These are phyloP conservation scores for Periglandula ipomoeae DNA, from an alignment of 2,329 filamentous ascomycete species.

Conservation along the genomic window DNA sequence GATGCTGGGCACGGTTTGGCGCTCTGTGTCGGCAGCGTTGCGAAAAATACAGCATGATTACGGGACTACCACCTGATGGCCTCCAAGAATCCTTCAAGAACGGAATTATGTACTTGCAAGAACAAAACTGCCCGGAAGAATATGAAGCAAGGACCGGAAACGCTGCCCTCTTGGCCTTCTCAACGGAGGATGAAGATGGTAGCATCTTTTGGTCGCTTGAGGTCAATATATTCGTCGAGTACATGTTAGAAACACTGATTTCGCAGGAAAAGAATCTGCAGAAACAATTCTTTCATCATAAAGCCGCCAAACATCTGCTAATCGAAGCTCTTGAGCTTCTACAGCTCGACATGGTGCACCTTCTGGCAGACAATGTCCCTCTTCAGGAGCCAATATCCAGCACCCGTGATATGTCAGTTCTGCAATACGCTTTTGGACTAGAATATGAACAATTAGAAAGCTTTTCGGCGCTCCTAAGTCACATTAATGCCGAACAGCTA, in stretches of 20 bases:
- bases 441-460: background rate
- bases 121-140: background rate
- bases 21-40: background rate
- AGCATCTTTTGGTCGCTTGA: background rate
- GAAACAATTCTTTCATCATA: background rate
- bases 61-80: background rate
- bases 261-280: background rate
- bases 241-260: background rate
- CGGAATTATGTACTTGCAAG: background rate
- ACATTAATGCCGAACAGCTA: too few relatives aligned
- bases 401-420: background rate
- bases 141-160: constrained; percentile 6
- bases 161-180: constrained; percentile 4
- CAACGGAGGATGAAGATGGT: background rate
- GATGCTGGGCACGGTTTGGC: constrained; percentile 20
- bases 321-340: background rate
- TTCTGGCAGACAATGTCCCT: background rate
- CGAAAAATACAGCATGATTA: background rate
- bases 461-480: background rate
- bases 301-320: background rate
- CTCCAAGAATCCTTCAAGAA: background rate
- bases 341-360: background rate
- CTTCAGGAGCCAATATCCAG: background rate
- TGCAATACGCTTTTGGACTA: background rate
- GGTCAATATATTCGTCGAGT: background rate